These are phyloP conservation scores for Piromyces finnis DNA, from an alignment of 192 early-diverging fungal species.

Conservation along the genomic window DNA sequence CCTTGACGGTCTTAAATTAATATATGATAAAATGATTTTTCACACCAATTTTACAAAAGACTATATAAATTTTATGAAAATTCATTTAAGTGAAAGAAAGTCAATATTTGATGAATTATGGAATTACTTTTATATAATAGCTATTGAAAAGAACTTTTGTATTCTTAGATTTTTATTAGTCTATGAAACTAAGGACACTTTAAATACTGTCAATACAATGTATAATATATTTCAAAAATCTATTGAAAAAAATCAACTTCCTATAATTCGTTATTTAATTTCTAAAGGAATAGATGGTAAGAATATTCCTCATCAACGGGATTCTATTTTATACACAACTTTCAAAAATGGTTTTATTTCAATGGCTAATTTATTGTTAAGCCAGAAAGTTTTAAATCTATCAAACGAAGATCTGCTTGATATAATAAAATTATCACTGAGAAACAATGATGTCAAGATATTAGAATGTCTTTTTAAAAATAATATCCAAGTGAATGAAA, in stretches of 20 bases:
- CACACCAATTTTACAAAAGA: neutral
- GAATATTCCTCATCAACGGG: neutral
- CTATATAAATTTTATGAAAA: neutral
- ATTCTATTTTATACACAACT: neutral
- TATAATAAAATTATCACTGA: neutral
- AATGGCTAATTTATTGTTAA: neutral
- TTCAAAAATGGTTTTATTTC: neutral
- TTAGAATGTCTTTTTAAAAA: neutral
- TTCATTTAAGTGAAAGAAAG: neutral
- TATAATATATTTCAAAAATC: neutral
- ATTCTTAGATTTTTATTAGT: neutral
- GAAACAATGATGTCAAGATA: neutral
- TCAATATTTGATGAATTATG: too few species aligned
- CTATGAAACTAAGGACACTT: neutral
- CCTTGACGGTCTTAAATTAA: neutral
- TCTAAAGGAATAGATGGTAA: neutral
- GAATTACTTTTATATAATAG: neutral
- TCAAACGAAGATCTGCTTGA: neutral
- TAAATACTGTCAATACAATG: neutral
- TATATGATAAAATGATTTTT: neutral
- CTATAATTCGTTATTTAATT: neutral
- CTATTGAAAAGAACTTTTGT: neutral
- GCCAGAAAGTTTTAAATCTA: neutral
- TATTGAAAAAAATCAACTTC: neutral
- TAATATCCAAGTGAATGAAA: neutral